These are phyloP conservation scores for Salicornia ramosissima DNA, from an alignment of 148 eudicot species.

Conservation along the genomic window DNA sequence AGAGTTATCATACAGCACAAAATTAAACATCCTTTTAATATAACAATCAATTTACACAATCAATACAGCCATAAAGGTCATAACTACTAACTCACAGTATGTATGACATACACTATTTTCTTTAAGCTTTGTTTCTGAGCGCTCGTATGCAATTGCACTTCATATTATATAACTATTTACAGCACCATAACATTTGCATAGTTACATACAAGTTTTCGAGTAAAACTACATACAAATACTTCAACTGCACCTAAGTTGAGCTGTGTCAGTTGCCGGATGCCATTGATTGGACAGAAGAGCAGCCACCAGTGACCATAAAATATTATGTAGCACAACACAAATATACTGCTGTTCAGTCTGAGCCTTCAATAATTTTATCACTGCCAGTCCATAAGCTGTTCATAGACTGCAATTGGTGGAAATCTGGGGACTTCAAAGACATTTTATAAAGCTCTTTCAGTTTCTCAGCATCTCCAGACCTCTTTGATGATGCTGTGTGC, in stretches of 20 bases:
- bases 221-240: too few relatives aligned
- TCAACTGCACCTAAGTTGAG: too few relatives aligned
- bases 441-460: conserved; percentile 81
- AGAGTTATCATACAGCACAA: too few relatives aligned
- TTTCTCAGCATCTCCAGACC: conserved; percentile 58
- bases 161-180: too few relatives aligned
- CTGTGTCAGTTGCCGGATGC: neutral
- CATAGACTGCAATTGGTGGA: conserved; percentile 61
- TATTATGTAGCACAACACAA: neutral
- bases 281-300: neutral
- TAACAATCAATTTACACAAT: too few relatives aligned
- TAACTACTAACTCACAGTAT: too few relatives aligned
- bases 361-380: neutral
- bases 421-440: conserved; percentile 58
- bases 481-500: conserved; percentile 36
- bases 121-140: too few relatives aligned
- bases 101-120: too few relatives aligned
- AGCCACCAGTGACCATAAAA: neutral
- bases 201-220: neutral
- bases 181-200: neutral
- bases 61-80: too few relatives aligned
- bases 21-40: too few relatives aligned
- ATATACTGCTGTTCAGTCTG: neutral
- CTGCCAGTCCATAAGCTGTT: conserved; percentile 44
- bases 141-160: too few relatives aligned